Base-by-base conservation (phyloP, 1,139 yeast genomes). In the Diutina rugosa region DNA sequence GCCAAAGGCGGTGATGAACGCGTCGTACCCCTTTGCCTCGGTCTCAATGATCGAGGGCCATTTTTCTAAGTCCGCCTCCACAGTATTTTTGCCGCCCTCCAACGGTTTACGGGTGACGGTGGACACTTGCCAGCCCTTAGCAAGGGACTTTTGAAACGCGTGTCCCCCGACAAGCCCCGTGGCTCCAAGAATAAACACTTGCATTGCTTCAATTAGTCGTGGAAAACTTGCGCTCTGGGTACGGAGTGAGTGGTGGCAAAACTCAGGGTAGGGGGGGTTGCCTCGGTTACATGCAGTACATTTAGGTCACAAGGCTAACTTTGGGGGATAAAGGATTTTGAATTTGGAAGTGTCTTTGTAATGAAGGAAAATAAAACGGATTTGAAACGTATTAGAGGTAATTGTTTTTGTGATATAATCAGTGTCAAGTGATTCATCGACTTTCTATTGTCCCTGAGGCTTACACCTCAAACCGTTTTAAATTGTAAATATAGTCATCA, bases 1-100 rank as follows among this genome's bases (percentile, higher is more conserved):
- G n/a, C 90, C 95, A 62, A 89, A 78, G 0, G 84, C 81, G 1
- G 88, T 79, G 60, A 84, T 78, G 58, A 81, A 74, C 0, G 74
- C 67, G 35, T 48, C 67, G 67, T 59, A 65, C 65, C 61, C 59
- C 51, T 58, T 57, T 18, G 60, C 57, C 29, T 61, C 61, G 6
- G 56, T 61, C 47, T 55, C 60, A 52, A 72, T 66, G 10, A 65
- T 57, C 6, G 60, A 67, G 1, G 67, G 66, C 85, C 87, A 83
- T 54, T 72, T 68, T 1, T 59, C 58, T 14, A 72, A 60, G 56
- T 80, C 78, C 8, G 65, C 59, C 55, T 77, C 79, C 46, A 75
- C 65, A 1, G 74, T 59, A 5, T 72, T 58, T 21, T 64, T 56
- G 5, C 61, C 57, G 9, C 63, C 55, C 10, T 61, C 58, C 5